Evolutionary conservation across 495 filamentous ascomycete genomes (phyloP).

Genomic region (Penicillium ochrochloron): DNA sequence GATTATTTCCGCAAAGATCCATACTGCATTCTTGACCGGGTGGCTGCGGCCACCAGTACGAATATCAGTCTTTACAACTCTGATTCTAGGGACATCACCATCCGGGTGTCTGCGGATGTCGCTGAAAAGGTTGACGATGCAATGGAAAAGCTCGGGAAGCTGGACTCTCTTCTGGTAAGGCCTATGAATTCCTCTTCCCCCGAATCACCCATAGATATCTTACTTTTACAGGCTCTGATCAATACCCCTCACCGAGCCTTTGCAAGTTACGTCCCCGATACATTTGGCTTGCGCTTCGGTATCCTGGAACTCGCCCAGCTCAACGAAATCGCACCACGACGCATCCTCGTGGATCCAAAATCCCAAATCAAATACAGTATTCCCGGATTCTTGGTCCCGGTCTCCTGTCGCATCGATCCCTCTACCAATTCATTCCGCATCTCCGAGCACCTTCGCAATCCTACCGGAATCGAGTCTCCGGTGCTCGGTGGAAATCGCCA

Average conservation of each 20-base stretch:
- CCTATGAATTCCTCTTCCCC: not conserved
- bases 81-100: too few species aligned
- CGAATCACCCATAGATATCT: not conserved
- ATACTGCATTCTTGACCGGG: not conserved
- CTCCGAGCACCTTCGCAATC: not conserved
- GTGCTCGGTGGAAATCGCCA: not conserved
- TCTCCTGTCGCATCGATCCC: conserved; percentile 6
- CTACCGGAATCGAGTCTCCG: not conserved
- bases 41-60: not conserved
- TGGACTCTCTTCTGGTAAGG: not conserved
- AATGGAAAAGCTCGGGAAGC: not conserved
- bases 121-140: not conserved
- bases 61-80: not conserved
- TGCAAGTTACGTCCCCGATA: not conserved
- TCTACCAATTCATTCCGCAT: not conserved
- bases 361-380: not conserved
- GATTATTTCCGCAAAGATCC: not conserved
- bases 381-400: not conserved
- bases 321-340: not conserved
- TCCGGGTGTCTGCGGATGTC: not conserved
- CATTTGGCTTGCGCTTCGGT: not conserved
- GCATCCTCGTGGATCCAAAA: conserved; percentile 1
- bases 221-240: not conserved
- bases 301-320: not conserved
- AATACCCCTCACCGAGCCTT: not conserved